Percentiles rank a stretch among this genome's conserved stretches.
phyloP scores from a whole-genome alignment of 2,329 filamentous ascomycete species.

The Ceratocystis cacaofunesta region DNA sequence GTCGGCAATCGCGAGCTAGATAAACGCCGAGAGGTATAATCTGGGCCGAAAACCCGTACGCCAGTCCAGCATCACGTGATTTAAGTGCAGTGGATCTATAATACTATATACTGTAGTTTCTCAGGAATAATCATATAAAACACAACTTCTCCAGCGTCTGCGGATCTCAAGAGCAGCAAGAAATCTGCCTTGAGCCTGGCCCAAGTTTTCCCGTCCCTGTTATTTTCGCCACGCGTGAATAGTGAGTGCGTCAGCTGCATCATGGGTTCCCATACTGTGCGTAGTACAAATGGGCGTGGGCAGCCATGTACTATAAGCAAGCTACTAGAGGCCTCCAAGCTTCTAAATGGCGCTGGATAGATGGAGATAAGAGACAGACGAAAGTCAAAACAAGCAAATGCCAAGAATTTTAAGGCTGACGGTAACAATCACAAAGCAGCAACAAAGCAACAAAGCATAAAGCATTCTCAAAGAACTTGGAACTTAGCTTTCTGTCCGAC shows the following conservation, averaged over 20 bases:
- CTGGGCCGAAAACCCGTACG: background rate
- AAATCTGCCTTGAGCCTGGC: background rate
- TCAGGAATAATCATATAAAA: no score
- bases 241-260: background rate
- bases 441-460: background rate
- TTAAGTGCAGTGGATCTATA: no score
- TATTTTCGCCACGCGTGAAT: background rate
- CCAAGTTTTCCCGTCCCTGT: background rate
- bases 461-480: background rate
- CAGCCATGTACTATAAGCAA: background rate
- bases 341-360: background rate
- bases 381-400: background rate
- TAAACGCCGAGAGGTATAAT: background rate
- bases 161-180: background rate
- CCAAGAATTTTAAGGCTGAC: conserved; percentile 4
- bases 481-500: background rate
- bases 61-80: background rate
- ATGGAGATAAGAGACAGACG: background rate
- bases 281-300: background rate
- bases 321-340: background rate
- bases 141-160: background rate
- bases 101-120: background rate
- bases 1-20: background rate
- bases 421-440: background rate
- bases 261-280: background rate